Percentiles rank a stretch among this genome's conserved stretches.
Evolutionary conservation across 305 asterid genomes (phyloP).

Genomic region (Fraxinus floribunda): DNA sequence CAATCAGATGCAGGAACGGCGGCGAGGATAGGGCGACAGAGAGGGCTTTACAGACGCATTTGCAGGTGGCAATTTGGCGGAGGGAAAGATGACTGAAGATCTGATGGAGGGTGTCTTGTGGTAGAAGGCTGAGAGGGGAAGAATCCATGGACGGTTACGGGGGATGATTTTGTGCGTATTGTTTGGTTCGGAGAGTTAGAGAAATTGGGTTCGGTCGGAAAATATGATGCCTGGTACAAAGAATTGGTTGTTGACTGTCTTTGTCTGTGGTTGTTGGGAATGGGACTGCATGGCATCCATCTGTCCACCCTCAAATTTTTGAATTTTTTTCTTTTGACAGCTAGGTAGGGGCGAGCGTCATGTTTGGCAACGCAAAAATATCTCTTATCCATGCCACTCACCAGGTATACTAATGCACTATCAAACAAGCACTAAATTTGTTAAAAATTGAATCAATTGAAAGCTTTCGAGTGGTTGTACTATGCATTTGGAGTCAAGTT

Average conservation of each 20-base stretch:
- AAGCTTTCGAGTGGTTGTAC: neutral
- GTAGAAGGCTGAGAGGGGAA: slow-evolving; percentile 68
- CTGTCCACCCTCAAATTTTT: neutral
- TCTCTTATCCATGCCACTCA: neutral
- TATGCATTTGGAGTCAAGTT: neutral
- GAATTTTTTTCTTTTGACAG: neutral
- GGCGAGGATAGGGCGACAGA: slow-evolving; percentile 57
- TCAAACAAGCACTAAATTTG: neutral
- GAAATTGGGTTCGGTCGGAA: neutral
- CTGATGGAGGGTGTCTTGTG: slow-evolving; percentile 74
- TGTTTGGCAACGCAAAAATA: neutral
- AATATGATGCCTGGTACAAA: neutral
- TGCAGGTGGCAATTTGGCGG: slow-evolving; percentile 67
- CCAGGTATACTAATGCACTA: neutral
- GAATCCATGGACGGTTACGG: slow-evolving; percentile 48
- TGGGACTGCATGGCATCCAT: neutral
- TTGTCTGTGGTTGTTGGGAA: neutral
- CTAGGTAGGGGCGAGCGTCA: neutral
- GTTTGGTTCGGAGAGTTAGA: neutral
- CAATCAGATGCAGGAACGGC: slow-evolving; percentile 61
- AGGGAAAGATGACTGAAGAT: slow-evolving; percentile 74
- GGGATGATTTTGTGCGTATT: neutral
- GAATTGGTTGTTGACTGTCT: neutral
- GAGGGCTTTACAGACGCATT: slow-evolving; percentile 69
- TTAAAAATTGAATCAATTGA: neutral